Conservation (phyloP, 179 eudicot genomes). For the Monotropa hypopitys region DNA sequence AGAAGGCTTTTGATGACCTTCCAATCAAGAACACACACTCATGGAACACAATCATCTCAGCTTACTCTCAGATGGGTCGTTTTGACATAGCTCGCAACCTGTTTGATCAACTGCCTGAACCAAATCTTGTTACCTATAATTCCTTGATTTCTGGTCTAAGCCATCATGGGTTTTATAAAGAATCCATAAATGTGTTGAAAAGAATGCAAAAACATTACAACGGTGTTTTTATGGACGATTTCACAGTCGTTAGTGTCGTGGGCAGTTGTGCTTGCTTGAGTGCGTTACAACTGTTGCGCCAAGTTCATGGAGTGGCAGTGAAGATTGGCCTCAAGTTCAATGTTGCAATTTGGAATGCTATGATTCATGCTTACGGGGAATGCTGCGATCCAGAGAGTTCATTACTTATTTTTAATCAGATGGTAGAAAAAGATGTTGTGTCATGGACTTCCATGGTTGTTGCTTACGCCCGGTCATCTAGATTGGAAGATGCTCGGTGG, state of each 20-base stretch:
- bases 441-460: conserved; percentile 69
- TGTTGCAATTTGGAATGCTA: conserved; percentile 4
- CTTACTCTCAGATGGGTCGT: conserved; percentile 28
- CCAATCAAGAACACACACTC: conserved; percentile 41
- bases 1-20: conserved; percentile 45
- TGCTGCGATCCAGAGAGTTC: conserved; percentile 11
- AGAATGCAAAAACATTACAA: conserved; percentile 25
- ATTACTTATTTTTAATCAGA: conserved; percentile 33
- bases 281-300: conserved; percentile 24
- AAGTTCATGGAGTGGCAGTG: conserved; percentile 36
- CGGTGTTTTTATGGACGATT: conserved; percentile 40
- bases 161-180: conserved; percentile 31
- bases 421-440: conserved; percentile 49
- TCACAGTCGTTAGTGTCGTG: conserved; percentile 37
- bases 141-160: conserved; percentile 44
- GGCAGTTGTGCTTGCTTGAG: conserved; percentile 41
- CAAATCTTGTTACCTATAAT: conserved; percentile 46
- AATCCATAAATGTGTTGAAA: conserved; percentile 31
- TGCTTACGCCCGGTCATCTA: conserved; percentile 38
- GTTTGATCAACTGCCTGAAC: conserved; percentile 21
- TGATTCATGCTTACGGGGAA: background rate
- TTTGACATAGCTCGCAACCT: conserved; percentile 31
- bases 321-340: conserved; percentile 36
- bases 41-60: conserved; percentile 55
- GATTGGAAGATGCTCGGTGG: conserved; percentile 37